Base-by-base conservation (phyloP, 2,329 filamentous ascomycete species). In the Colletotrichum lini region DNA sequence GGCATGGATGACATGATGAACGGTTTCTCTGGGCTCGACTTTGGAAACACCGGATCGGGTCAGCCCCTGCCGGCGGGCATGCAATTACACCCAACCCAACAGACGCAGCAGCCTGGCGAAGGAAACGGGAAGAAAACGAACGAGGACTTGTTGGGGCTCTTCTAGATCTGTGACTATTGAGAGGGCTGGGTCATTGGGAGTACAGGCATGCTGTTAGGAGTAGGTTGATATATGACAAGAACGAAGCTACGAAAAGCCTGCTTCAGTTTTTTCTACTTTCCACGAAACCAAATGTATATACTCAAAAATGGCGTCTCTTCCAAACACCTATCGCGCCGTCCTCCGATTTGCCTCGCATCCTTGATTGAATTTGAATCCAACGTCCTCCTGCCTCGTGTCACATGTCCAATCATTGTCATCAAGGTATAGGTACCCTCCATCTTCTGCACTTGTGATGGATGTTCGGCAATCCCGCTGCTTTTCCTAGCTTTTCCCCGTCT, bases 1-100 rank as follows among this genome's bases (percentile, higher is more conserved):
- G 93, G 91, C 65, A 89, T 98, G 86, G 93, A 94, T 75, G 95
- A 98, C 81, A 84, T 99, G 77, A 92, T 98, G 86, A 94, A 94
- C 78, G 95, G 95, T 0, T 97, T 99, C 79, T 93, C 91, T 38
- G 91, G 90, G 5, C 86, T 99, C 83, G 91, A 94, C 82, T 85
- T 99, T 78, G 89, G 91, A 57, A 90, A 89, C 50, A 83, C 84
- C 6, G 65, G 66, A 30, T 75, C 77, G 60, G 89, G 85, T 74
- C 89, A 91, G 74, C 90, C 93, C 21, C 87, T 92, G 42, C 91
- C 92, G 18, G 85, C 92, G 5, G 84, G 86, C 13, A 88, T 90
- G 79, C 88, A 93, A 77, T 79, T 90, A 74, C 81, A 83, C 60
- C 79, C 81, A 61, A 45, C 45, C 26, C 77, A 78, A 5, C 79